Evolutionary conservation across 2,329 filamentous ascomycete species (phyloP), one percentile per base, ranked within the genome.

Genomic region (Cytospora schulzeri): DNA sequence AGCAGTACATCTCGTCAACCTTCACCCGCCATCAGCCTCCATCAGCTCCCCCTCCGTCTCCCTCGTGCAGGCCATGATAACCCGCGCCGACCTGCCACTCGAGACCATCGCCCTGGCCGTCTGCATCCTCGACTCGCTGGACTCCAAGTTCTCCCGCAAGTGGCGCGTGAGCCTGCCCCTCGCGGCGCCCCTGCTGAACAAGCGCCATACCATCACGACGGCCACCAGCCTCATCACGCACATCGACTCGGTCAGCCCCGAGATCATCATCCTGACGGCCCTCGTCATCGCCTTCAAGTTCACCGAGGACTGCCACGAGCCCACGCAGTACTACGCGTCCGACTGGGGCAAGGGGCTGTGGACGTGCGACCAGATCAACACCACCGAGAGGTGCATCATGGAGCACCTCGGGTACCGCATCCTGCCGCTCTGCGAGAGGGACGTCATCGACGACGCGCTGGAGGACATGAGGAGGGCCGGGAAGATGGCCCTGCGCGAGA

Each of bases 281-380:
- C 77, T 90, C 22, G 78, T 88, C 67, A 84, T 90, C 60, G 86
- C 87, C n/a, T 78, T 81, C 71, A 90, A 90, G 75, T 90, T 89
- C 70, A 79, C 83, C 53, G 84, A 88, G 69, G 88, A 90, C 75
- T 76, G 78, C 59, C 81, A 86, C 70, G 79, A 82, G 67, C 75
- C 79, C 5, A 84, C 85, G 1, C 76, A 77, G 56, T 82, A 82
- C 71, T 88, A 86, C 75, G 78, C 79, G 66, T 70, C 77, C 19
- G 74, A 73, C 31, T 89, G 86, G 85, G 86, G 83, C 26, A 77
- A 75, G 29, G 77, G 78, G 57, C 70, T 82, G 56, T 90, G 88
- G 86, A 83, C 85, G 2, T 81, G 79, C 70, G 79, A 83, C 63
- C 86, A 90, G 77, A 80, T 90, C 70, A 88, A 88, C 69, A 81